Conservation (phyloP, 2,329 filamentous ascomycete genomes). For the Fulvia fulva region DNA sequence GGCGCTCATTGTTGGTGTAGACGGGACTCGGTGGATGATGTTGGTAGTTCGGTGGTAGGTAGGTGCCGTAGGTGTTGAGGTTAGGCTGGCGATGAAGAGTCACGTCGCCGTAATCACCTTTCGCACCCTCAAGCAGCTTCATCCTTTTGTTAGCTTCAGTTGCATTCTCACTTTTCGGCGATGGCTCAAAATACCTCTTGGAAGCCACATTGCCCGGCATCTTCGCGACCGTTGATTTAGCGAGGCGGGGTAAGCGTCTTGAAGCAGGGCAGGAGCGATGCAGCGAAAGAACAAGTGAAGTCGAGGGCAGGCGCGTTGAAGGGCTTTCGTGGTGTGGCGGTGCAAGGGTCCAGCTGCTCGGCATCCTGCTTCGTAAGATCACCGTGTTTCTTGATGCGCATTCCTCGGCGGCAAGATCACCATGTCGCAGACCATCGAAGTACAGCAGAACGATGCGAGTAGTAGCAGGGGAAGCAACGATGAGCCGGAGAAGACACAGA, state of each 20-base stretch:
- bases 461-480: constrained; percentile 41
- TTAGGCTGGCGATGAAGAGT: not conserved
- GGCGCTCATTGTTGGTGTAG: not conserved
- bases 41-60: not conserved
- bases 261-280: too few species aligned
- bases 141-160: not conserved
- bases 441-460: constrained; percentile 38
- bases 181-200: not conserved
- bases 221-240: too few species aligned
- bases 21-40: not conserved
- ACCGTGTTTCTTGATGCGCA: constrained; percentile 1
- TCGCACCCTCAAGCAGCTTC: not conserved
- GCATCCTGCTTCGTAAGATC: not conserved
- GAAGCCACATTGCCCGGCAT: too few species aligned
- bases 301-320: not conserved
- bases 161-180: not conserved
- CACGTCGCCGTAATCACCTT: not conserved
- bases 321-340: not conserved
- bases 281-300: not conserved
- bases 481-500: constrained; percentile 66
- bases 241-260: too few species aligned
- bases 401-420: not conserved
- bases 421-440: constrained; percentile 45
- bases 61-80: not conserved
- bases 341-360: not conserved